phyloP scores from a whole-genome alignment of 2,329 filamentous ascomycete species.

The Chrysoporthe puriensis region DNA sequence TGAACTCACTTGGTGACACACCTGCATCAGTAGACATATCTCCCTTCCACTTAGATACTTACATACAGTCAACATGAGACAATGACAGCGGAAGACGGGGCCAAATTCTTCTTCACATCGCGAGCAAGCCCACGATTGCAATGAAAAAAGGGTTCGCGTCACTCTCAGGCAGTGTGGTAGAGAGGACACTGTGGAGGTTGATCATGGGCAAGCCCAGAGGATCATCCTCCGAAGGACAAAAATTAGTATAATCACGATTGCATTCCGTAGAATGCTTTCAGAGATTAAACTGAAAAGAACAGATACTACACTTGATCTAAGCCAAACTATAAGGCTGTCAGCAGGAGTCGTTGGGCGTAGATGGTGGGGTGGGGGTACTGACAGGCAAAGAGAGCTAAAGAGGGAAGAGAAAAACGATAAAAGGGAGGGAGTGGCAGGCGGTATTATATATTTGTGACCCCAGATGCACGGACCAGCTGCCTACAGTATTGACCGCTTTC shows the following conservation, averaged over 20 bases:
- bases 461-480: neutral
- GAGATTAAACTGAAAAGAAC: slow-evolving; percentile 85
- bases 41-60: neutral
- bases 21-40: no score
- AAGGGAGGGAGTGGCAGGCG: neutral
- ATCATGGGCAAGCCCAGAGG: slow-evolving; percentile 73
- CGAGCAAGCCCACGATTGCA: slow-evolving; percentile 53
- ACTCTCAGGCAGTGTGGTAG: slow-evolving; percentile 72
- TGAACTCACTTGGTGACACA: no score
- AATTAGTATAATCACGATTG: slow-evolving; percentile 74
- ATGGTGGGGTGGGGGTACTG: slow-evolving; percentile 7
- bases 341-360: neutral
- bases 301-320: slow-evolving; percentile 81
- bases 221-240: slow-evolving; percentile 55
- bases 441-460: slow-evolving; percentile 1
- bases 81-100: neutral
- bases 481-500: neutral
- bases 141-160: slow-evolving; percentile 69
- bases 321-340: slow-evolving; percentile 28
- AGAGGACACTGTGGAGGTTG: slow-evolving; percentile 66
- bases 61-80: neutral
- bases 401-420: slow-evolving; percentile 50
- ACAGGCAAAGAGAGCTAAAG: slow-evolving; percentile 47
- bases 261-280: slow-evolving; percentile 68
- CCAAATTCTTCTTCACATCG: slow-evolving; percentile 56